A percentile compares a stretch with the other conserved stretches of the same genome.
Evolutionary conservation across 78 protist species (phyloP).

Genomic region (Dictyostelium intermedium): DNA sequence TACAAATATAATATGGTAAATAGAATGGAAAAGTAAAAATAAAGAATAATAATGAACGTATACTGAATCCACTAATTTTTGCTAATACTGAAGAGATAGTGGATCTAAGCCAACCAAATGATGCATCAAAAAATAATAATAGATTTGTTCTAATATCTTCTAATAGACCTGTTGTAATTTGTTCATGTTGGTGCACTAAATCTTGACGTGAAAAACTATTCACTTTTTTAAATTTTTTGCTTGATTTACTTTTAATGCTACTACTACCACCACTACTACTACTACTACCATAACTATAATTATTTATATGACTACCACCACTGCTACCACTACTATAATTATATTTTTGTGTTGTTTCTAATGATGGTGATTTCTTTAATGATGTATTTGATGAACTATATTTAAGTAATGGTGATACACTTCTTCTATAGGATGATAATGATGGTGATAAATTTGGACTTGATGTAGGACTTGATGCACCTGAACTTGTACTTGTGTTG

Average conservation of each 20-base stretch:
- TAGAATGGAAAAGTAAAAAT: conserved; percentile 35
- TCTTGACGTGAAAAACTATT: conserved; percentile 7
- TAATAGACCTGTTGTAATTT: conserved; percentile 64
- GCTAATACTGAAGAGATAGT: neutral
- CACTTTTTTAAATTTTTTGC: neutral
- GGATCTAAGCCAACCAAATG: conserved; percentile 44
- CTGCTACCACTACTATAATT: neutral
- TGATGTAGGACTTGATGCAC: neutral
- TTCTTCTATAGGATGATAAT: neutral
- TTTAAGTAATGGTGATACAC: neutral
- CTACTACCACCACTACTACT: neutral
- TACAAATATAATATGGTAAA: conserved; percentile 44
- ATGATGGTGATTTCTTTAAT: conserved; percentile 1
- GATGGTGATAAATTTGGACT: neutral
- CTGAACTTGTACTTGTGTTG: neutral
- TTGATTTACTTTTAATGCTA: neutral
- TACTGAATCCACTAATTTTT: neutral
- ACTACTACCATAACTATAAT: no score
- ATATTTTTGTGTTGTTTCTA: neutral
- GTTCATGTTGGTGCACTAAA: conserved; percentile 62
- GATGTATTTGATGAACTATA: neutral
- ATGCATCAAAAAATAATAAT: conserved; percentile 33
- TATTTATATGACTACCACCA: neutral
- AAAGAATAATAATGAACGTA: neutral
- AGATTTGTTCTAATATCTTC: conserved; percentile 62